Conservation (phyloP, 768 basidiomycete genomes). For the Pleurotus tuoliensis region DNA sequence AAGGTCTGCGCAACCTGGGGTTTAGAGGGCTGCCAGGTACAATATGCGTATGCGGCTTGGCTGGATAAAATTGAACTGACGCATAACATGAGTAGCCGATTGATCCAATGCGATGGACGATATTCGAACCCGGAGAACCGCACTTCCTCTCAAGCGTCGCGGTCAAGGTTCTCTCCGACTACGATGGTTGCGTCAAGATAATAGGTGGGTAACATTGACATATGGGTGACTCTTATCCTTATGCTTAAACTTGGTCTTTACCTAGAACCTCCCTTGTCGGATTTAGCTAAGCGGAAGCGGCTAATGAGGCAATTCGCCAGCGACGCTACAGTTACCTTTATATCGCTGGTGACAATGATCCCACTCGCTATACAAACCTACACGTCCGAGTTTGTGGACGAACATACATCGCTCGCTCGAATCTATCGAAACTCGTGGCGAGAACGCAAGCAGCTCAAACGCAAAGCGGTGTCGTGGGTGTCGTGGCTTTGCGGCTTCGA, state of each 20-base stretch:
- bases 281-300: not conserved
- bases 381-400: not conserved
- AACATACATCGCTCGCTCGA: not conserved
- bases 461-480: not conserved
- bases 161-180: not conserved
- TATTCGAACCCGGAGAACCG: not conserved
- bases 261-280: not conserved
- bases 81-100: not conserved
- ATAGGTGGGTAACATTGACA: not conserved
- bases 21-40: not conserved
- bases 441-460: not conserved
- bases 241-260: not conserved
- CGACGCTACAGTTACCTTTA: not conserved
- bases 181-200: constrained; percentile 2
- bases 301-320: not conserved
- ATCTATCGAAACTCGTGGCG: constrained; percentile 4
- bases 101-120: constrained; percentile 1
- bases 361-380: not conserved
- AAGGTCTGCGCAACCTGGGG: constrained; percentile 2
- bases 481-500: not conserved
- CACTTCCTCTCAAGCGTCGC: constrained; percentile 1
- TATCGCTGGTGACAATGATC: not conserved
- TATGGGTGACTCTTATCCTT: not conserved
- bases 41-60: not conserved
- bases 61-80: not conserved